Percentiles rank a stretch among this genome's conserved stretches.
Evolutionary conservation across 805 yeast genomes (phyloP).

Genomic region (Metschnikowia drakensbergensis): DNA sequence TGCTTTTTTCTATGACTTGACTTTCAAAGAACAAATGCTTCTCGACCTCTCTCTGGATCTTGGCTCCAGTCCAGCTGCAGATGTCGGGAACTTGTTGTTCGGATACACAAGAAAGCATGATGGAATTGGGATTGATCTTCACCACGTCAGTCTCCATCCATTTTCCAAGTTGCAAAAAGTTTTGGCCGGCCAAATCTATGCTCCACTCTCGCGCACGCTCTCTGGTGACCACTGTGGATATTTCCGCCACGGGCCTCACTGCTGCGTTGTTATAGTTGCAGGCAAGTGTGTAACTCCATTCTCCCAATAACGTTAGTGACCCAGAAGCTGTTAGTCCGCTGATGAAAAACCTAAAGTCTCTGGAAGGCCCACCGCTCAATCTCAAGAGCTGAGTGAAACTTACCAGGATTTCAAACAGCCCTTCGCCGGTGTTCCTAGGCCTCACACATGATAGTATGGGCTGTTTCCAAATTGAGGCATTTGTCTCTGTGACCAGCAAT

Average conservation of each 20-base stretch:
- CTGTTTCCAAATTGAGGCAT: neutral
- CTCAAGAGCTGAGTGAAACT: neutral
- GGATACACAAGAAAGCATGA: slow-evolving; percentile 13
- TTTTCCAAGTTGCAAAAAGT: neutral
- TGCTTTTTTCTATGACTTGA: neutral
- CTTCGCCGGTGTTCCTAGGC: slow-evolving; percentile 6
- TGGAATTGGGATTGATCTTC: slow-evolving; percentile 9
- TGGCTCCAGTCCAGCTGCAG: slow-evolving; percentile 12
- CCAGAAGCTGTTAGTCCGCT: neutral
- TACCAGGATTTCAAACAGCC: slow-evolving; percentile 9
- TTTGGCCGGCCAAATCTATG: slow-evolving; percentile 1
- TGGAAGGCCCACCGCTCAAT: slow-evolving; percentile 3
- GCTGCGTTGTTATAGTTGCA: slow-evolving; percentile 7
- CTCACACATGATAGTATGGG: slow-evolving; percentile 13
- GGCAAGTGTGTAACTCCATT: slow-evolving; percentile 6
- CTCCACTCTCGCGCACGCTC: slow-evolving; percentile 9
- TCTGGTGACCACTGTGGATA: slow-evolving; percentile 5
- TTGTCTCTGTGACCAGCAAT: slow-evolving; percentile 2
- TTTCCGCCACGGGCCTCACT: slow-evolving; percentile 12
- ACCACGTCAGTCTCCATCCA: slow-evolving; percentile 8
- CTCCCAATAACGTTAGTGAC: neutral
- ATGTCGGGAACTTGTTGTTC: slow-evolving; percentile 12
- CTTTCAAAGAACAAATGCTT: neutral
- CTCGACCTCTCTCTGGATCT: neutral
- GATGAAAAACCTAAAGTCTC: slow-evolving; percentile 6